Base-by-base conservation (phyloP, 192 early-diverging fungal species). In the Dissophora ornata region DNA sequence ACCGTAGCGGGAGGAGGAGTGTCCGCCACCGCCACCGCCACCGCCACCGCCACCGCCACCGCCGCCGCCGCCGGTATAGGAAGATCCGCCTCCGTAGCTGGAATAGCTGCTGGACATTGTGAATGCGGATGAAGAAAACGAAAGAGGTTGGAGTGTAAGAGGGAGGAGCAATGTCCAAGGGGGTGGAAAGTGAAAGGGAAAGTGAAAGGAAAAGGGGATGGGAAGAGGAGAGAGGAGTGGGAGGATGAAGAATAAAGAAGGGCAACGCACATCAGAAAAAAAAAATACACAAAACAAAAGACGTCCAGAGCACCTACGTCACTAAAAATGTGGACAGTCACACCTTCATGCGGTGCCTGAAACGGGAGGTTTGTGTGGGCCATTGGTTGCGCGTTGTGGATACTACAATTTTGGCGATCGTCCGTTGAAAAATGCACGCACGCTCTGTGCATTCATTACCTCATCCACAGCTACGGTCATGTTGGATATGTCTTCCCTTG, bases 31-130 rank as follows among this genome's bases (percentile, higher is more conserved):
- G 44, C 16, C 42, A 15, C 50, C 46, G 24, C 44, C 62, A 38
- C 36, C 36, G 36, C 36, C 13, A 13, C 7, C 36, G 13, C 26
- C n/a, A 13, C 49, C 29, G 26, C 51, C 16, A 40, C 59, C 63
- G 42, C 46, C 33, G 45, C 73, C 59, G 16, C 40, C 71, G 46
- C 59, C 50, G 49, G 25, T 29, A 12, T 60, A 78, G 11, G 70
- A 74, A 10, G 71, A 70, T 29, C 68, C 54, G 26, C 57, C 69
- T 7, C 64, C 63, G 44, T 67, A 71, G 41, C 46, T 54, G 49
- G 79, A 77, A 46, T 67, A 69, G 41, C 67, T 67, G 51, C 60
- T 52, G 0, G 71, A 67, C 73, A 67, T 67, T 47, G 3, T 62
- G 10, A 33, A 6, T 5, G 1, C 3, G 52, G 7, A n/a, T 18